A percentile compares a stretch with the other conserved stretches of the same genome.
These are phyloP conservation scores for Entomortierella chlamydospora DNA, from an alignment of 192 early-diverging fungal genomes.

Conservation along the genomic window DNA sequence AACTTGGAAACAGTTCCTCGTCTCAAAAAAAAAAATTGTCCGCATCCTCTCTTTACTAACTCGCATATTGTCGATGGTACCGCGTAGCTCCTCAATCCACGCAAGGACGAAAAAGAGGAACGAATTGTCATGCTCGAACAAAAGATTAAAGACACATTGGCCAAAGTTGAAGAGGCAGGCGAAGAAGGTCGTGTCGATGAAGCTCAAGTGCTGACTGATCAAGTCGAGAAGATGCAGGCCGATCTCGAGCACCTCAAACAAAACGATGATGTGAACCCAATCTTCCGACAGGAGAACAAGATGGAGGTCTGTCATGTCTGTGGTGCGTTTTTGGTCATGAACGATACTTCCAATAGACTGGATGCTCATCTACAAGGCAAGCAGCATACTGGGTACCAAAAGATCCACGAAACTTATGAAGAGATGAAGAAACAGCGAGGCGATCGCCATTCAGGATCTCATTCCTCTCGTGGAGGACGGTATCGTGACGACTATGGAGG, in stretches of 20 bases:
- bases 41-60: too few relatives aligned
- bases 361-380: conserved; percentile 87
- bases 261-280: conserved; percentile 68
- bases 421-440: conserved; percentile 61
- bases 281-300: conserved; percentile 77
- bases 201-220: conserved; percentile 69
- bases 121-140: conserved; percentile 83
- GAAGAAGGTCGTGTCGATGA: conserved; percentile 81
- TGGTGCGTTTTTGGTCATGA: conserved; percentile 85
- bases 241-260: conserved; percentile 59
- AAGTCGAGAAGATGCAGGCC: conserved; percentile 75
- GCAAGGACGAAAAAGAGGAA: conserved; percentile 85
- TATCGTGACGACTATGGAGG: conserved; percentile 33
- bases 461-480: conserved; percentile 46
- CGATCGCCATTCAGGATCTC: conserved; percentile 34
- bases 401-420: conserved; percentile 80
- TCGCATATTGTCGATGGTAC: not conserved
- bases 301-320: conserved; percentile 89
- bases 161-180: conserved; percentile 77
- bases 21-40: too few relatives aligned
- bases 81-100: conserved; percentile 64
- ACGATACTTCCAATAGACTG: conserved; percentile 83
- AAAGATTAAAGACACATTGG: conserved; percentile 75
- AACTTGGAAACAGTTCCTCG: conserved; percentile 75
- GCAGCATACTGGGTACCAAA: conserved; percentile 86